phyloP scores from a whole-genome alignment of 345 rosid species.

The Cardamine chenopodiifolia region DNA sequence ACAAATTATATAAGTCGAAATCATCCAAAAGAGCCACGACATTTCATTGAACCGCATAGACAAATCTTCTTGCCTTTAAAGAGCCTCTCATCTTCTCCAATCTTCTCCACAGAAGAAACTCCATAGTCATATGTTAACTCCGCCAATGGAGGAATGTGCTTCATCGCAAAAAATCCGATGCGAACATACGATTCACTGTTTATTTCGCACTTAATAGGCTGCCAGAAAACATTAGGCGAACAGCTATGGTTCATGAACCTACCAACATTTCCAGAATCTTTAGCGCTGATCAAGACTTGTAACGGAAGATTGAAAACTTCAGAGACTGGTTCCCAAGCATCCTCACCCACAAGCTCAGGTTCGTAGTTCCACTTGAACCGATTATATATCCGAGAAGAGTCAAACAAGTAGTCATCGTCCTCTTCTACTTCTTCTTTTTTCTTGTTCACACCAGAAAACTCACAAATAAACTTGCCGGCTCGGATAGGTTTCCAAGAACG shows the following conservation, averaged over 20 bases:
- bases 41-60: constrained; percentile 56
- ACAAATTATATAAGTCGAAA: neutral
- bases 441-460: constrained; percentile 46
- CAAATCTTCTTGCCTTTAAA: constrained; percentile 48
- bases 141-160: constrained; percentile 55
- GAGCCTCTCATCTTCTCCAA: constrained; percentile 28
- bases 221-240: constrained; percentile 76
- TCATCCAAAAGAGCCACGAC: constrained; percentile 53
- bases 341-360: constrained; percentile 23
- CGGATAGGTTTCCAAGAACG: constrained; percentile 52
- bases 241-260: constrained; percentile 88
- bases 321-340: constrained; percentile 26
- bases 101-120: neutral
- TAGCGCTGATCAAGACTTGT: constrained; percentile 58
- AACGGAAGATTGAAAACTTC: constrained; percentile 44
- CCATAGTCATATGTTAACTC: constrained; percentile 61
- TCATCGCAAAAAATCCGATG: constrained; percentile 46
- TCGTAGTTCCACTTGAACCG: constrained; percentile 32
- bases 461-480: constrained; percentile 51
- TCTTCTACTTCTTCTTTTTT: constrained; percentile 17
- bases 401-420: constrained; percentile 52
- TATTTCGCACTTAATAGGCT: constrained; percentile 47
- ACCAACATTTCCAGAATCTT: constrained; percentile 63
- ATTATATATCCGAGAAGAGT: constrained; percentile 46
- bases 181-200: constrained; percentile 28